Evolutionary conservation across 176 grass and related monocot genomes (phyloP), one percentile per base, ranked within the genome.

Genomic region (Musa itinerans): DNA sequence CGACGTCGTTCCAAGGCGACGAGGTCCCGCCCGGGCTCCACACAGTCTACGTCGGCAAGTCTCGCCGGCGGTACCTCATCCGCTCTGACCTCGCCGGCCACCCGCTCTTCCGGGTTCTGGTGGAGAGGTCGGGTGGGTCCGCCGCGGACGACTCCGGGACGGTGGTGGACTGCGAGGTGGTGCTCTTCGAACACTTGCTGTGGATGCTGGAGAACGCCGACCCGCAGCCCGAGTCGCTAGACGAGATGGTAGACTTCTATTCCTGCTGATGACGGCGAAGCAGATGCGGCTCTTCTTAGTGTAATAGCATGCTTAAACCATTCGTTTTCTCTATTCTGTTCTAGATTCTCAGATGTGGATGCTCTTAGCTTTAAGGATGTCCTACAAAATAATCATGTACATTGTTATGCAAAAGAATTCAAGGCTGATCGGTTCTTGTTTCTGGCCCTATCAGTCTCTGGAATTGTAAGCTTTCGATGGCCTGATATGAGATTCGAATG

Each of bases 181-280:
- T 96, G 62, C 84, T 96, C 56, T 96, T 96, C 78, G 92, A 96
- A 73, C 92, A 96, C 89, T 86, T 96, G 52, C 82, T 96, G 58
- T 96, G 92, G 92, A 96, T 96, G 92, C 84, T 96, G 62, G 89
- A 92, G 84, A 96, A 96, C 81, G 89, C 86, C 63, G 92, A 96
- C 78, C 86, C 86, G 52, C 86, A 89, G 83, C 86, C 92, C 52
- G 92, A 96, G 79, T 92, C 89, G 10, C 79, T 90, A n/a, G 92
- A 92, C 55, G 92, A 96, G 84, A 83, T 96, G 84, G 86, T 96
- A 74, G 92, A 96, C 78, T 96, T 92, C 78, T 96, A 96, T 62
- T 53, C 73, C 53, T 58, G 73, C 24, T 21, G 54, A 6, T 25
- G 23, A 25, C 11, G 20, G 63, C 23, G 63, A 22, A 65, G 63